Evolutionary conservation across 768 basidiomycete genomes (phyloP), one percentile per base, ranked within the genome.

Genomic region (Tylopilus balloui): DNA sequence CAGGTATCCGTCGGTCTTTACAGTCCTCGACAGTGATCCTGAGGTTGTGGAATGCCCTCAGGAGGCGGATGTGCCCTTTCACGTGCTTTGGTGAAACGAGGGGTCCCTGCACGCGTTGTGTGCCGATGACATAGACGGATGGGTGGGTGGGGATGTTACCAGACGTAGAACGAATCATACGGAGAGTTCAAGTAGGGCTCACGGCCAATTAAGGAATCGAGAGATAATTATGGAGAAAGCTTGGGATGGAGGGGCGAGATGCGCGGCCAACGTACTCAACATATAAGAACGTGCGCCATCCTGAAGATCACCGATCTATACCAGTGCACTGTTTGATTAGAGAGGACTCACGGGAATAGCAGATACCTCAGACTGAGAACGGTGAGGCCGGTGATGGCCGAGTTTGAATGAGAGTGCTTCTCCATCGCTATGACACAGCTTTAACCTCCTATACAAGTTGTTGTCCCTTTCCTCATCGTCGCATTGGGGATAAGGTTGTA

Each of bases 41-140:
- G 47, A 72, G 62, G 14, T 63, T 55, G 31, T 64, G 45, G 50
- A 72, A 71, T n/a, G 60, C 55, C 15, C 61, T 55, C 21, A 72
- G 61, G 25, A 72, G 66, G 12, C 57, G 59, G 14, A 72, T 60
- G 44, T 73, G 72, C 2, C 61, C 62, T 42, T 62, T 67, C 5
- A 71, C 57, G n/a, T 73, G 60, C 35, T 53, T 47, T 14, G 57
- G 31, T 7, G 58, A 54, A n/a, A 73, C 71, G 5, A 71, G 61
- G 3, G 70, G 66, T 7, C 51, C 47, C 5, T 45, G 21, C 17
- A 48, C 24, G 29, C 27, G 50, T 8, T 56, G 58, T 19, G 51
- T 43, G 5, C 62, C 68, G 10, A 68, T 50, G 25, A 50, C 35
- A 47, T 56, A 68, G 3, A 15, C n/a, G 1, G 55, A 28, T 10